Evolutionary conservation across 345 rosid species (phyloP).

Genomic region (Leavenworthia alabamica): DNA sequence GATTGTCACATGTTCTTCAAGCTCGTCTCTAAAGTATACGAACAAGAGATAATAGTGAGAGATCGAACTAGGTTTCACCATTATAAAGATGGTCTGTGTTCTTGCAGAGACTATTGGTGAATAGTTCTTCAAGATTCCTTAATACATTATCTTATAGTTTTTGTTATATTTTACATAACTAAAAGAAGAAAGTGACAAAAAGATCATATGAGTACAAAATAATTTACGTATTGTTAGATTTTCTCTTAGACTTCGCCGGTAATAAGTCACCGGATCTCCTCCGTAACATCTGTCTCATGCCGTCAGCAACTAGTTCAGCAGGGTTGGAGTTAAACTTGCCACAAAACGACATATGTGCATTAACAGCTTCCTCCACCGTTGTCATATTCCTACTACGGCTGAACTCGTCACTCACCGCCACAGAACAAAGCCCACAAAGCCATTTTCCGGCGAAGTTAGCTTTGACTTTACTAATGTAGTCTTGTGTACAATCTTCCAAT

Average conservation of each 20-base stretch:
- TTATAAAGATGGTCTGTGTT: slow-evolving; percentile 14
- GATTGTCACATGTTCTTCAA: slow-evolving; percentile 34
- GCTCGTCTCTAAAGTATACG: slow-evolving; percentile 11
- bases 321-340: slow-evolving; percentile 81
- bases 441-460: slow-evolving; percentile 80
- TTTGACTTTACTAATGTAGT: slow-evolving; percentile 65
- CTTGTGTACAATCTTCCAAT: slow-evolving; percentile 86
- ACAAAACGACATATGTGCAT: slow-evolving; percentile 89
- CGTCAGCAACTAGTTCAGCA: slow-evolving; percentile 82
- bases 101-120: slow-evolving; percentile 24
- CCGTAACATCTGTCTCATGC: slow-evolving; percentile 93
- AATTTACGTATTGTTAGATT: slow-evolving; percentile 49
- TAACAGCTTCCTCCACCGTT: slow-evolving; percentile 72
- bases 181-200: neutral
- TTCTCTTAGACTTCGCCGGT: slow-evolving; percentile 36
- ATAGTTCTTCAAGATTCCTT: neutral
- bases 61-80: slow-evolving; percentile 24
- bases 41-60: slow-evolving; percentile 9
- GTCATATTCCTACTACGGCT: slow-evolving; percentile 37
- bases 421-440: slow-evolving; percentile 96
- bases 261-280: slow-evolving; percentile 65
- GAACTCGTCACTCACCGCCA: slow-evolving; percentile 77
- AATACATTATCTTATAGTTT: neutral
- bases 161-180: slow-evolving; percentile 16
- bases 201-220: slow-evolving; percentile 17